Conservation (phyloP, 2,329 filamentous ascomycete genomes). For the Fusarium zealandicum region DNA sequence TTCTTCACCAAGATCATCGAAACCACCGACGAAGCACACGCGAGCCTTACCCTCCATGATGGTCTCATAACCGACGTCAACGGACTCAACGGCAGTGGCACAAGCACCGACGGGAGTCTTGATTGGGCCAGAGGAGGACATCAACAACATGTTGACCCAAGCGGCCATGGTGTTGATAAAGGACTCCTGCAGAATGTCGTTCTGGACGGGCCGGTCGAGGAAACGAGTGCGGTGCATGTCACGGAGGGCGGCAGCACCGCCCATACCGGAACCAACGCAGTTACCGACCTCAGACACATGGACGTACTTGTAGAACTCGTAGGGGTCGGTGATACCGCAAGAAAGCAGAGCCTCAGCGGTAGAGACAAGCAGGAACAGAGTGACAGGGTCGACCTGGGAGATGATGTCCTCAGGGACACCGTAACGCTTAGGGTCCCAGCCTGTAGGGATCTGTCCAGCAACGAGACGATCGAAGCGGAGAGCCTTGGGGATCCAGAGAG, state of each 20-base stretch:
- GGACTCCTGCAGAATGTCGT: constrained; percentile 98
- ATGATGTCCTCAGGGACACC: constrained; percentile 98
- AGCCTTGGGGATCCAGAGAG: constrained; percentile 94
- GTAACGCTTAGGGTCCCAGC: constrained; percentile 96
- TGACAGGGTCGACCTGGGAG: constrained; percentile 95
- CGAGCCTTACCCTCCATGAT: constrained; percentile 98
- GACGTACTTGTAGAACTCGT: constrained; percentile 99
- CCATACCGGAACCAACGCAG: constrained; percentile 97
- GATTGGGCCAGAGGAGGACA: constrained; percentile 97
- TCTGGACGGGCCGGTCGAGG: constrained; percentile 96
- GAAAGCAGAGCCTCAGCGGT: constrained; percentile 91
- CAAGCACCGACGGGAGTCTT: constrained; percentile 98
- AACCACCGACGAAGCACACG: constrained; percentile 96
- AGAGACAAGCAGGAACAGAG: constrained; percentile 91
- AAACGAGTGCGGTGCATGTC: constrained; percentile 99
- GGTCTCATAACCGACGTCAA: constrained; percentile 97
- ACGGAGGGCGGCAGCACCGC: constrained; percentile 87
- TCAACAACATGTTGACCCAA: constrained; percentile 98
- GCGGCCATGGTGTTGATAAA: constrained; percentile 99
- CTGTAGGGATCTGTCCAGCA: constrained; percentile 94
- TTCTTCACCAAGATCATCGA: constrained; percentile 99
- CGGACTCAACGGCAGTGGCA: constrained; percentile 94
- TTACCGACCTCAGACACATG: constrained; percentile 98
- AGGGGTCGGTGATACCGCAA: constrained; percentile 96
- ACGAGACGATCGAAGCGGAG: constrained; percentile 97